Evolutionary conservation across 768 basidiomycete species (phyloP).

Genomic region (Cantharellus cinnabarinus): DNA sequence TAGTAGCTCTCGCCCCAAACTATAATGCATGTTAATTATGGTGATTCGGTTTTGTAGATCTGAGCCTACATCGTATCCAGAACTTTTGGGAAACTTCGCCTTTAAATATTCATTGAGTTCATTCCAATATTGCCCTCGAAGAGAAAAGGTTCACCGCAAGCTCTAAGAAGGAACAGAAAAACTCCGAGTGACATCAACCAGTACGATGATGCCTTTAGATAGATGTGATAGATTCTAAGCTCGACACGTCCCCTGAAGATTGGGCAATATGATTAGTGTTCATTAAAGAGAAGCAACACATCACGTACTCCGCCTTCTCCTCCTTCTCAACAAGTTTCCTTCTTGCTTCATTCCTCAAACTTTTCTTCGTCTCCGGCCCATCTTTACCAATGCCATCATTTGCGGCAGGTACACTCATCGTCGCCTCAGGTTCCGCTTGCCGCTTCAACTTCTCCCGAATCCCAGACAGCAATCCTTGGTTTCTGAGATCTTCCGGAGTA

Average conservation of each 20-base stretch:
- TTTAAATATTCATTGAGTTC: neutral
- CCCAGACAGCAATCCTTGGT: constrained; percentile 16
- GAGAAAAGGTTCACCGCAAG: neutral
- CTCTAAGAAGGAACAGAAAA: neutral
- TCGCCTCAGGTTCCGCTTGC: neutral
- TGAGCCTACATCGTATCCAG: neutral
- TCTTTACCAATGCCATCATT: neutral
- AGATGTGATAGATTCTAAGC: constrained; percentile 20
- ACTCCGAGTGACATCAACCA: neutral
- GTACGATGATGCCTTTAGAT: constrained; percentile 15
- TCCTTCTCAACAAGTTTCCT: constrained; percentile 15
- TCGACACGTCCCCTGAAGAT: constrained; percentile 15
- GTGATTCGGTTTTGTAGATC: neutral
- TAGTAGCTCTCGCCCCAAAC: constrained; percentile 55
- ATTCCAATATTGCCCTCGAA: neutral
- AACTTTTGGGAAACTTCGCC: neutral
- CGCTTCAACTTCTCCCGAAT: constrained; percentile 9
- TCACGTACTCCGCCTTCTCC: constrained; percentile 13
- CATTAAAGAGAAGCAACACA: neutral
- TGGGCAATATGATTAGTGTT: neutral
- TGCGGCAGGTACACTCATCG: neutral
- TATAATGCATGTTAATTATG: constrained; percentile 16
- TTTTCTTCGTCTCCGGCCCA: neutral
- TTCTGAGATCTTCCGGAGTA: constrained; percentile 18
- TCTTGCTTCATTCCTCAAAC: neutral